phyloP scores from a whole-genome alignment of 2,329 filamentous ascomycete species.

The Colletotrichum sp. region DNA sequence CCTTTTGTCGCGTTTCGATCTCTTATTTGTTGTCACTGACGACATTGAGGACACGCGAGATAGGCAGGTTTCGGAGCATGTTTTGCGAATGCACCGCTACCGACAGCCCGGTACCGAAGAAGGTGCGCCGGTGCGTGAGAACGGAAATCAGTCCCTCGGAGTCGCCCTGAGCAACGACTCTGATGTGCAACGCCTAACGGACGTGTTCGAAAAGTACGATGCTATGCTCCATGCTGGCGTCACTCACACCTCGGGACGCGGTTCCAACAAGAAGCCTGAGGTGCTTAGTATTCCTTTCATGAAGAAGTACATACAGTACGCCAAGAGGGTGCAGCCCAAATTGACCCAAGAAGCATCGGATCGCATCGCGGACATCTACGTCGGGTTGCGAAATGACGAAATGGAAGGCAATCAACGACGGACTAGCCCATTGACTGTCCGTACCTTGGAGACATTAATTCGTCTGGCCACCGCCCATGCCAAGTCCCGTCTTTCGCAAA shows the following conservation, averaged over 20 bases:
- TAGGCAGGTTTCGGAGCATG: constrained; percentile 91
- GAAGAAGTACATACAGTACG: constrained; percentile 99
- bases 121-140: constrained; percentile 91
- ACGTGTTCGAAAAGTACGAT: constrained; percentile 96
- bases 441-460: constrained; percentile 97
- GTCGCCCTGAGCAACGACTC: constrained; percentile 84
- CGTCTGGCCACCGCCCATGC: constrained; percentile 96
- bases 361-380: constrained; percentile 90
- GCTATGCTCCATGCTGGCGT: constrained; percentile 95
- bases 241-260: constrained; percentile 75
- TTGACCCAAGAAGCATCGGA: constrained; percentile 91
- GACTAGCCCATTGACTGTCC: constrained; percentile 93
- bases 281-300: constrained; percentile 97
- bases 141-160: constrained; percentile 80
- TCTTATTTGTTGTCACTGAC: constrained; percentile 96
- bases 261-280: constrained; percentile 78
- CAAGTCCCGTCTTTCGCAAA: constrained; percentile 85
- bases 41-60: constrained; percentile 96
- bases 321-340: constrained; percentile 90
- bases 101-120: constrained; percentile 92
- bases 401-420: constrained; percentile 92
- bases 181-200: constrained; percentile 75
- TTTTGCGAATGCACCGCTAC: constrained; percentile 96
- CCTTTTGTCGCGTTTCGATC: constrained; percentile 95
- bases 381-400: constrained; percentile 92